Conservation (phyloP, 108 stramenopile species). For the Conticribra guillardii region DNA sequence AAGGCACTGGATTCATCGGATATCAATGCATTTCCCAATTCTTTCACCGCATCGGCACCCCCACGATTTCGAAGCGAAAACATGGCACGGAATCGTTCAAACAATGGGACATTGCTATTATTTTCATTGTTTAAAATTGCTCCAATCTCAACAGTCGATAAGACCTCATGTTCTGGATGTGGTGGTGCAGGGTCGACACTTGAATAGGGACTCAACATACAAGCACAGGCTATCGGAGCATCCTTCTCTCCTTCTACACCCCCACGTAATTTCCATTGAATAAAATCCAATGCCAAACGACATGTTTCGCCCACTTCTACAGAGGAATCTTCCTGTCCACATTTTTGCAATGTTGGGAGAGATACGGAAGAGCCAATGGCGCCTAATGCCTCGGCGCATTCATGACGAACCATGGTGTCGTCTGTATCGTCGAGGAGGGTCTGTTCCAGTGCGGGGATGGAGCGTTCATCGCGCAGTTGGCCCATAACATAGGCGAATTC, state of each 20-base stretch:
- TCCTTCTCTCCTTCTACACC: constrained; percentile 45
- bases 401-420: constrained; percentile 96
- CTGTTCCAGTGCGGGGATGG: constrained; percentile 55
- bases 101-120: constrained; percentile 72
- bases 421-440: constrained; percentile 63
- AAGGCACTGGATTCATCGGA: constrained; percentile 82
- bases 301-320: constrained; percentile 94
- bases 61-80: constrained; percentile 96
- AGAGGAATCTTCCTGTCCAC: constrained; percentile 43
- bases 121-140: constrained; percentile 67
- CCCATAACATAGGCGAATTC: constrained; percentile 99
- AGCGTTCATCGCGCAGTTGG: constrained; percentile 84
- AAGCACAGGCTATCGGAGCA: constrained; percentile 71
- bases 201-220: constrained; percentile 86
- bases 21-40: constrained; percentile 79
- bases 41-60: constrained; percentile 75
- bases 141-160: constrained; percentile 67
- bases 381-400: constrained; percentile 94
- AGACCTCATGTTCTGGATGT: constrained; percentile 65
- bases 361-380: constrained; percentile 71
- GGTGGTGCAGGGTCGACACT: constrained; percentile 89
- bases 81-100: constrained; percentile 97
- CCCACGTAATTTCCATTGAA: constrained; percentile 64
- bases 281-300: constrained; percentile 81
- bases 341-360: constrained; percentile 46